Evolutionary conservation across 345 rosid species (phyloP).

Genomic region (Aquilaria sinensis): DNA sequence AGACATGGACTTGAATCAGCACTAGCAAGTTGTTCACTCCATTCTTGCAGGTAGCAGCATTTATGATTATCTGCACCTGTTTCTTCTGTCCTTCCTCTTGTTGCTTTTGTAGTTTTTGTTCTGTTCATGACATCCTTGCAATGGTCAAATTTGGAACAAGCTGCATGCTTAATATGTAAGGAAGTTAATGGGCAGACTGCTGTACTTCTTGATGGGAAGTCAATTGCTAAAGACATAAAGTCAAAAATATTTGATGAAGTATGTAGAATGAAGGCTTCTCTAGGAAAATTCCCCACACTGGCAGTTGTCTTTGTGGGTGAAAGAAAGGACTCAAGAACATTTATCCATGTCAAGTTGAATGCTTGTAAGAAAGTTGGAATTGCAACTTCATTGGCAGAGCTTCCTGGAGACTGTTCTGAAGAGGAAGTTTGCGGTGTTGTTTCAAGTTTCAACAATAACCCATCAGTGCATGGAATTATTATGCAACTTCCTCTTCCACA

Average conservation of each 20-base stretch:
- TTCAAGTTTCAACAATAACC: constrained; percentile 40
- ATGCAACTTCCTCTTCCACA: constrained; percentile 84
- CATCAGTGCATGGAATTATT: constrained; percentile 70
- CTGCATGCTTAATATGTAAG: constrained; percentile 12
- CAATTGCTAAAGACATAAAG: constrained; percentile 57
- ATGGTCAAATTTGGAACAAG: background rate
- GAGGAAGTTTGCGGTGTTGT: constrained; percentile 36
- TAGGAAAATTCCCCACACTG: constrained; percentile 67
- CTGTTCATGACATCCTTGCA: too few species aligned
- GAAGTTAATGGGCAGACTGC: constrained; percentile 36
- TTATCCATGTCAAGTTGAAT: constrained; percentile 61
- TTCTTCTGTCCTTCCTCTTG: too few species aligned
- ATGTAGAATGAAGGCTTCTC: constrained; percentile 50
- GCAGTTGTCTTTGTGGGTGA: constrained; percentile 66
- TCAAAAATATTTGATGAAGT: constrained; percentile 47
- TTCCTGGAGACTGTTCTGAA: constrained; percentile 53
- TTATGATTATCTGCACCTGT: too few species aligned
- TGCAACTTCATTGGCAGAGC: constrained; percentile 43
- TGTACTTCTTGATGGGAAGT: constrained; percentile 63
- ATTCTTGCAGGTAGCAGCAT: too few species aligned
- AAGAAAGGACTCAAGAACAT: constrained; percentile 63
- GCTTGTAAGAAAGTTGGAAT: constrained; percentile 77
- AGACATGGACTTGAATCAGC: too few species aligned
- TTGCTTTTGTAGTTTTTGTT: too few species aligned
- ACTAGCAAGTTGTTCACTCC: too few species aligned